Conservation (phyloP, 176 grass and related monocot species). For the Tuctoria greenei region DNA sequence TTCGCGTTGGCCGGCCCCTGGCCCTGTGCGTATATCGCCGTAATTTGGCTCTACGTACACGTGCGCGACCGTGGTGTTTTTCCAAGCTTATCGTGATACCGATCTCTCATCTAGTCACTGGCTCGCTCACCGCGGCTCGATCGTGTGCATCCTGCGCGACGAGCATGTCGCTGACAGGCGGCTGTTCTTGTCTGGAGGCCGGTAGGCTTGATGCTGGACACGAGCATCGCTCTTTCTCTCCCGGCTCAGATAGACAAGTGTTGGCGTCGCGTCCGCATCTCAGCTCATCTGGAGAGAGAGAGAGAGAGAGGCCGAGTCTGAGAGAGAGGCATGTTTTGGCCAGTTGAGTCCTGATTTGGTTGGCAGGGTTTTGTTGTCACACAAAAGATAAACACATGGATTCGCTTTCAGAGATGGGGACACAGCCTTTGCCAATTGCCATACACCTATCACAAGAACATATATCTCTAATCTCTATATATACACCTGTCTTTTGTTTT, state of each 20-base stretch:
- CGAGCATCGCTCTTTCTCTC: not conserved
- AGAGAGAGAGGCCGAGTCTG: not conserved
- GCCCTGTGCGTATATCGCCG: conserved; percentile 23
- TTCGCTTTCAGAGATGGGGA: conserved; percentile 33
- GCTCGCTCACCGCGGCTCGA: not conserved
- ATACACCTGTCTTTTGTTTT: not conserved
- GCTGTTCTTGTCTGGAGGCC: conserved; percentile 44
- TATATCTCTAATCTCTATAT: not conserved
- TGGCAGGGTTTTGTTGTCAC: conserved; percentile 2
- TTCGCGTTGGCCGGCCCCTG: not conserved
- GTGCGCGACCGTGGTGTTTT: not conserved
- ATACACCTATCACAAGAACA: not conserved
- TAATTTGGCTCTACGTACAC: conserved; percentile 40
- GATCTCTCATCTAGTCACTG: not conserved
- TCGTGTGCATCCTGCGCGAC: not conserved
- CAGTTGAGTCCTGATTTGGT: conserved; percentile 11
- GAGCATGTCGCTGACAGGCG: too few relatives aligned
- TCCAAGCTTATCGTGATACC: not conserved
- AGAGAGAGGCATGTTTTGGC: conserved; percentile 18
- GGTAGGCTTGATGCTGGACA: conserved; percentile 27
- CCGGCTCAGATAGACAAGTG: conserved; percentile 2
- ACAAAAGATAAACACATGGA: not conserved
- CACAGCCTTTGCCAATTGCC: not conserved
- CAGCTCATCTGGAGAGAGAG: too few relatives aligned
- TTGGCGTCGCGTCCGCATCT: conserved; percentile 39